These are phyloP conservation scores for Solanum paucissectum DNA, from an alignment of 257 asterid genomes.

Conservation along the genomic window DNA sequence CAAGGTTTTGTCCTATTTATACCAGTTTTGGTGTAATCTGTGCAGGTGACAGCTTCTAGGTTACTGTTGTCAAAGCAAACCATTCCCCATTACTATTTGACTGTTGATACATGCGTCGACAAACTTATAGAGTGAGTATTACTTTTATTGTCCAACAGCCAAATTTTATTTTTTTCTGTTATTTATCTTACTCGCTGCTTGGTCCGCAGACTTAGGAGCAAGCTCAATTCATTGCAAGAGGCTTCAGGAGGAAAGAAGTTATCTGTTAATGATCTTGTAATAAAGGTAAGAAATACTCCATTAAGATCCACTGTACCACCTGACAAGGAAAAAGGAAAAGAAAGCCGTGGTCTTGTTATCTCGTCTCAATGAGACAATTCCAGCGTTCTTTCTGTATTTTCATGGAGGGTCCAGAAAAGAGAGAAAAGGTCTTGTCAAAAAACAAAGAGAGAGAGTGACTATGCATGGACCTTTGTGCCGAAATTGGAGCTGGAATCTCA, in stretches of 20 bases:
- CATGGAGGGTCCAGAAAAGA: neutral
- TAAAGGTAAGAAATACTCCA: constrained; percentile 48
- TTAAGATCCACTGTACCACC: neutral
- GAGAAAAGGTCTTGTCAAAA: neutral
- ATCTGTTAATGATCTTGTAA: constrained; percentile 88
- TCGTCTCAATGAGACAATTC: neutral
- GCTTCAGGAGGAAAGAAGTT: constrained; percentile 94
- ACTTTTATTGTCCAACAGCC: neutral
- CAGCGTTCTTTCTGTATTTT: neutral
- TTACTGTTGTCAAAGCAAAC: constrained; percentile 87
- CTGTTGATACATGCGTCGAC: constrained; percentile 94
- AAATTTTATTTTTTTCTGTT: neutral
- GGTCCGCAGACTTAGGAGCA: constrained; percentile 61
- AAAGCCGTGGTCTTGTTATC: neutral
- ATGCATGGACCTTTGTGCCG: neutral
- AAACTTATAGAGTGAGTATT: constrained; percentile 86
- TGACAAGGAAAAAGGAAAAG: neutral
- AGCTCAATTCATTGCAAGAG: constrained; percentile 76
- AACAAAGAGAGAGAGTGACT: neutral
- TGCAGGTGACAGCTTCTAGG: constrained; percentile 82
- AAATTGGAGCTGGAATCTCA: neutral
- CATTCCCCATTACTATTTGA: constrained; percentile 91
- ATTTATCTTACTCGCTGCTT: neutral
- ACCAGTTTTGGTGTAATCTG: constrained; percentile 7
- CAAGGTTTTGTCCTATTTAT: neutral